A percentile compares a stretch with the other conserved stretches of the same genome.
Conservation (phyloP, 176 grass and related monocot genomes). For the Lolium perenne region DNA sequence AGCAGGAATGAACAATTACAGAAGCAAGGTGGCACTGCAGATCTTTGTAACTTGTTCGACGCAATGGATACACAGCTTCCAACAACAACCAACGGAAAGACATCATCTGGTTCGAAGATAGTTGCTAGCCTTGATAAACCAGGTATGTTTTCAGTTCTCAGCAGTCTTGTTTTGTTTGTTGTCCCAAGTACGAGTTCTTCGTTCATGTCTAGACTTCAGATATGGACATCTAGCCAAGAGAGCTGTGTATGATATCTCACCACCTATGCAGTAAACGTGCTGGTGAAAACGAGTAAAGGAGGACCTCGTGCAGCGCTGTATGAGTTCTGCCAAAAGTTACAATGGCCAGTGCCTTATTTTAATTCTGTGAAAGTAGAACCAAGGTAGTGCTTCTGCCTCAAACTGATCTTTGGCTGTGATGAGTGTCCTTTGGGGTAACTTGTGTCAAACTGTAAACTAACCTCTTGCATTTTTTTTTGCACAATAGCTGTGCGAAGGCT, state of each 20-base stretch:
- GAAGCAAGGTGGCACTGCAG: conserved; percentile 24
- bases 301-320: conserved; percentile 71
- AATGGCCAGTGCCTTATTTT: conserved; percentile 78
- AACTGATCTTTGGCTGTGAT: not conserved
- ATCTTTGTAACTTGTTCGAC: conserved; percentile 33
- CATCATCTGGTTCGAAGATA: conserved; percentile 2
- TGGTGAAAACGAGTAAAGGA: conserved; percentile 78
- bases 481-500: conserved; percentile 25
- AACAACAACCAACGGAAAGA: conserved; percentile 32
- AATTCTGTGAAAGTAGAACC: conserved; percentile 55
- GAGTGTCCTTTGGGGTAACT: not conserved
- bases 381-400: conserved; percentile 63
- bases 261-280: conserved; percentile 54
- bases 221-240: not conserved
- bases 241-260: conserved; percentile 19
- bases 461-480: not conserved
- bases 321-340: conserved; percentile 69
- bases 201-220: not conserved
- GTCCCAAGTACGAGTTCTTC: not conserved
- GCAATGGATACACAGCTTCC: conserved; percentile 46
- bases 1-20: conserved; percentile 48
- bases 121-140: conserved; percentile 41
- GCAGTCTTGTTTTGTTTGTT: not conserved
- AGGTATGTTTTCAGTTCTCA: conserved; percentile 39
- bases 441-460: conserved; percentile 5